Evolutionary conservation across 1,284 basidiomycete genomes (phyloP).

Genomic region (Cerioporus squamosus): DNA sequence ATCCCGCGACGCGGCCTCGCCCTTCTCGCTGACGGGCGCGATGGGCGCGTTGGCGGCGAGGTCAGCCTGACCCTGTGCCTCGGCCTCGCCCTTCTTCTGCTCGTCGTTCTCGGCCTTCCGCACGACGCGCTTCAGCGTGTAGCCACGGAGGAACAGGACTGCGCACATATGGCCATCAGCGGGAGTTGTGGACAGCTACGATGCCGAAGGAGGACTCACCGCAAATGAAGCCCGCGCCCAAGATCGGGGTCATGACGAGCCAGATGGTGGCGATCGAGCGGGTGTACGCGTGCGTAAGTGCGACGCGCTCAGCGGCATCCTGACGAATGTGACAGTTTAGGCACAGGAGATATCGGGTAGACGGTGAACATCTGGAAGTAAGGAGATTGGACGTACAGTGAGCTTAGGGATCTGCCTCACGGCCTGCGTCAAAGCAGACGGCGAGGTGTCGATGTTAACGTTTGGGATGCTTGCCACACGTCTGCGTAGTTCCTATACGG

Average conservation of each 20-base stretch:
- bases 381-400: constrained; percentile 42
- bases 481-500: constrained; percentile 48
- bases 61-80: constrained; percentile 20
- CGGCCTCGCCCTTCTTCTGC: constrained; percentile 24
- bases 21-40: constrained; percentile 3
- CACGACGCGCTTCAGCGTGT: constrained; percentile 64
- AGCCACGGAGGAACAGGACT: constrained; percentile 60
- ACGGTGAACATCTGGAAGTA: too few species aligned
- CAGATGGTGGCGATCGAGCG: constrained; percentile 73
- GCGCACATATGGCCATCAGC: neutral
- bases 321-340: constrained; percentile 25
- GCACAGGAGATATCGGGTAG: too few species aligned
- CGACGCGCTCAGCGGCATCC: constrained; percentile 51
- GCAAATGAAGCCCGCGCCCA: constrained; percentile 62
- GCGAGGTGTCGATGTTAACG: constrained; percentile 52
- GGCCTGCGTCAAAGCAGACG: constrained; percentile 59
- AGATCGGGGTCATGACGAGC: constrained; percentile 67
- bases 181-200: constrained; percentile 59
- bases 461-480: constrained; percentile 54
- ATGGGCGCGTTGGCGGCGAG: constrained; percentile 12
- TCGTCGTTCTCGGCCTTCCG: constrained; percentile 43
- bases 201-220: constrained; percentile 36
- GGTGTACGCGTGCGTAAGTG: constrained; percentile 73
- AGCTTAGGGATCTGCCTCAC: constrained; percentile 59
- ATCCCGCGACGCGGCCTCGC: constrained; percentile 9